A percentile compares a stretch with the other conserved stretches of the same genome.
phyloP scores from a whole-genome alignment of 163 green algal genomes.

The Prototheca cutis region DNA sequence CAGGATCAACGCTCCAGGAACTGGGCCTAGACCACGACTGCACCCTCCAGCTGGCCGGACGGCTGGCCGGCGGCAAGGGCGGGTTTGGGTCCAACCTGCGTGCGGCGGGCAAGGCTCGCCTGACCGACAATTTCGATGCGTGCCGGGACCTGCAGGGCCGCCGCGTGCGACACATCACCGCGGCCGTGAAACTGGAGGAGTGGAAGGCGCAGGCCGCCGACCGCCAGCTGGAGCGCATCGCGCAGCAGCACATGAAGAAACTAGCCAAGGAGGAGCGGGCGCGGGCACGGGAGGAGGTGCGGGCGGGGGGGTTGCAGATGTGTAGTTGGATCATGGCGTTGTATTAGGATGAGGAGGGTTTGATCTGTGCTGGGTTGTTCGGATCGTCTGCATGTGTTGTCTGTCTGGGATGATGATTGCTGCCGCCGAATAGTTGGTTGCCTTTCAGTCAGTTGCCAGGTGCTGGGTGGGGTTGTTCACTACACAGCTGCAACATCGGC shows the following conservation, averaged over 20 bases:
- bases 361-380: no score
- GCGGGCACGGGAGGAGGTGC: slow-evolving; percentile 41
- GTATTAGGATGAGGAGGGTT: neutral
- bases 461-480: no score
- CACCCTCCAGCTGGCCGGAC: slow-evolving; percentile 51
- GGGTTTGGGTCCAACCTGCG: slow-evolving; percentile 88
- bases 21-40: slow-evolving; percentile 25
- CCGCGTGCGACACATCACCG: slow-evolving; percentile 63
- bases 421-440: no score
- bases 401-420: no score
- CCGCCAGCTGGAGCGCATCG: slow-evolving; percentile 74
- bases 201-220: slow-evolving; percentile 62
- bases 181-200: slow-evolving; percentile 67
- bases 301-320: neutral
- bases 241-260: slow-evolving; percentile 66
- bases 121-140: slow-evolving; percentile 88
- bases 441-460: no score
- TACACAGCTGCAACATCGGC: no score
- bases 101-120: slow-evolving; percentile 63
- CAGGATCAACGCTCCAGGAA: neutral
- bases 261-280: slow-evolving; percentile 40
- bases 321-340: neutral
- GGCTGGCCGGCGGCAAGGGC: slow-evolving; percentile 68
- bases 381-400: no score
- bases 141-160: slow-evolving; percentile 85